Conservation (phyloP, 495 filamentous ascomycete species). For the Tuber microsphaerosporum region DNA sequence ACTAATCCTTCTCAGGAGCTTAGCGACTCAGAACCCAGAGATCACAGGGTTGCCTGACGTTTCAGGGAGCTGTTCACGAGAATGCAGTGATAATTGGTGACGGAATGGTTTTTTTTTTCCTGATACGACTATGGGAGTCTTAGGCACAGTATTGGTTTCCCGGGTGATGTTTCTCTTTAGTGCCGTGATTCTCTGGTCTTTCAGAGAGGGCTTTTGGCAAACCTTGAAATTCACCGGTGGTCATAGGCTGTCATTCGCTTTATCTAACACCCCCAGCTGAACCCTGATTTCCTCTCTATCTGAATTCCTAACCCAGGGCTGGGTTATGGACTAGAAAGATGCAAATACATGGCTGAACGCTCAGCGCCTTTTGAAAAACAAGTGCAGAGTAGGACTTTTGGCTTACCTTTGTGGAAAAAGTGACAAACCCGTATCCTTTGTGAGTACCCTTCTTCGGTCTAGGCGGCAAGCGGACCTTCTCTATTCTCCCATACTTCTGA, state of each 20-base stretch:
- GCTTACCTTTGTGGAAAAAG: constrained; percentile 60
- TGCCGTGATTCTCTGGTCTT: background rate
- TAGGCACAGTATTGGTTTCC: background rate
- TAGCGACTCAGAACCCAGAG: too few species aligned
- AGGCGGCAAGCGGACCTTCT: constrained; percentile 57
- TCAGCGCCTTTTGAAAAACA: background rate
- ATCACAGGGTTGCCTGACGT: too few species aligned
- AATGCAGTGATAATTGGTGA: background rate
- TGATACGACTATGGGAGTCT: background rate
- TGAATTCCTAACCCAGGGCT: background rate
- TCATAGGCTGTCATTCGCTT: background rate
- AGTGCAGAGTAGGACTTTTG: constrained; percentile 15
- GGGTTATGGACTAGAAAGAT: background rate
- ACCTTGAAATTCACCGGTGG: background rate
- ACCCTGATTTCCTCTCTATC: background rate
- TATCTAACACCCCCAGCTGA: background rate
- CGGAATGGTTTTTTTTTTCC: background rate
- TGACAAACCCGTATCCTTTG: constrained; percentile 69
- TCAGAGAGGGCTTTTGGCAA: background rate
- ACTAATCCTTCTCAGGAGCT: too few species aligned
- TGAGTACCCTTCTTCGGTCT: constrained; percentile 57
- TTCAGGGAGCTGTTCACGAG: background rate
- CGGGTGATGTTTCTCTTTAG: background rate
- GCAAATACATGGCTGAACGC: background rate
- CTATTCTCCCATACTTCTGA: constrained; percentile 64